These are phyloP conservation scores for Stentor coeruleus DNA, from an alignment of 73 alveolate genomes.

Conservation along the genomic window DNA sequence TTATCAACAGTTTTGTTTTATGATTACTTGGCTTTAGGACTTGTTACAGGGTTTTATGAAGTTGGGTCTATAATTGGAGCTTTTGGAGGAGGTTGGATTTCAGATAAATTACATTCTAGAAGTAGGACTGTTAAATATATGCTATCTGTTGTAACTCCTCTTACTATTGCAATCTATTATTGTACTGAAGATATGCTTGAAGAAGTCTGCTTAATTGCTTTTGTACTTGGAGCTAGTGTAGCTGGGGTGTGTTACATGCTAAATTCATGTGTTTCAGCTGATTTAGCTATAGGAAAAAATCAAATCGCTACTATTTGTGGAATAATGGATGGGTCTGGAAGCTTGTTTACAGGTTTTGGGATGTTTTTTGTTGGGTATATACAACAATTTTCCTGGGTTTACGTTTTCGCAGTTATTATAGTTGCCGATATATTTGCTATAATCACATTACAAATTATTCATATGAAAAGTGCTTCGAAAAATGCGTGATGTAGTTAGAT, in stretches of 20 bases:
- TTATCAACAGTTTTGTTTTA: background rate
- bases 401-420: background rate
- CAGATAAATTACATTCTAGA: conserved; percentile 35
- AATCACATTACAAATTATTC: no score
- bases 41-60: background rate
- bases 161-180: background rate
- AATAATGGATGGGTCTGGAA: background rate
- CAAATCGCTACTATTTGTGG: background rate
- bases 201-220: background rate
- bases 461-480: no score
- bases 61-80: background rate
- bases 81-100: conserved; percentile 4
- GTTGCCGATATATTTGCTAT: background rate
- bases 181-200: background rate
- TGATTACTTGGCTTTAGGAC: background rate
- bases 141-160: background rate
- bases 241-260: background rate
- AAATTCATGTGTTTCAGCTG: background rate
- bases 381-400: background rate
- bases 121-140: background rate
- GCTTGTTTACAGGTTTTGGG: background rate
- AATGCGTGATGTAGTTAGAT: no score
- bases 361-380: background rate
- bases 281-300: background rate
- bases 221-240: background rate